Base-by-base conservation (phyloP, 2,329 filamentous ascomycete species). In the Cadophora sp. region DNA sequence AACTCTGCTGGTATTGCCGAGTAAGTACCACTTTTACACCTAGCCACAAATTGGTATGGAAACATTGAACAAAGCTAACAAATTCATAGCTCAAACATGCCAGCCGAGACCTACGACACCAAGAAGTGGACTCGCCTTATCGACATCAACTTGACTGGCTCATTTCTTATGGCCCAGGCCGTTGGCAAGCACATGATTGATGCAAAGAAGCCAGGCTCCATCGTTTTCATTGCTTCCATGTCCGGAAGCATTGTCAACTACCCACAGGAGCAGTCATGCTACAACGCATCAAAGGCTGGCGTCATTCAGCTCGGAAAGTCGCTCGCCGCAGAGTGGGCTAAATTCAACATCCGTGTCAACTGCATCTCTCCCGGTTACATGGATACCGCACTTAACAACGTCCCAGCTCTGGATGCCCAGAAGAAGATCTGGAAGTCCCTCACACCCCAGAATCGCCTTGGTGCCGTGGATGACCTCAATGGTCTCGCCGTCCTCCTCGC, bases 211-310 rank as follows among this genome's bases (percentile, higher is more conserved):
- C 88, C 89, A 14, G 92, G 92, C 51, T 90, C 87, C 76, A 91
- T 94, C 77, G 85, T 94, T 76, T 87, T 93, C 70, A 88, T 94
- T 64, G 91, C 91, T 37, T 92, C 90, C 76, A 94, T 95, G 92
- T 93, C 91, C 61, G 92, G 92, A 73, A 88, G 89, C 81, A 89
- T 95, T 72, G 92, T 94, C 85, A 95, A 95, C 87, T 94, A 90
- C 83, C 92, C 92, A 7, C 92, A 94, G 81, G 90, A 93, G 82
- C 92, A 94, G 82, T 89, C 85, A 58, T 92, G 90, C 81, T 95
- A 95, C 87, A 94, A 94, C 77, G 91, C 91, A 34, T 92, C 90
- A 80, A 94, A 94, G 86, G 91, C 92, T 19, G 92, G 89, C 75
- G 91, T 94, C 46, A 87, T 93, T 73, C 90, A 92, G 81, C 86